phyloP scores from a whole-genome alignment of 2,329 filamentous ascomycete species.

The Ophiostoma ulmi region DNA sequence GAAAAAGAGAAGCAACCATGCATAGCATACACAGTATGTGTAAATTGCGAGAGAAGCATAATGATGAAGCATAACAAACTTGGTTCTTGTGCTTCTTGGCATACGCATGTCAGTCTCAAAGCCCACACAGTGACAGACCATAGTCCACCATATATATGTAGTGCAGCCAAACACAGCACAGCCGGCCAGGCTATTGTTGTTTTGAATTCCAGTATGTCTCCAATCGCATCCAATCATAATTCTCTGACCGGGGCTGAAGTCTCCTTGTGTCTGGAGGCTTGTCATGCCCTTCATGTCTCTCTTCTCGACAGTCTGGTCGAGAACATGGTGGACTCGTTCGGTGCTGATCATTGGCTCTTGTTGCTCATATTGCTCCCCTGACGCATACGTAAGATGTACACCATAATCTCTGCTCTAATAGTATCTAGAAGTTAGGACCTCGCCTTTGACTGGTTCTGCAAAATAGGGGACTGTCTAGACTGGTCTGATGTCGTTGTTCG shows the following conservation, averaged over 20 bases:
- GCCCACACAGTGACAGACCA: neutral
- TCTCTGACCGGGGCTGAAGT: neutral
- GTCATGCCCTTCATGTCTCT: neutral
- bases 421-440: neutral
- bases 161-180: neutral
- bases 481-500: neutral
- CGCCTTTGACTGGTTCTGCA: too few species aligned
- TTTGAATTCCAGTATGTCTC: conserved; percentile 1
- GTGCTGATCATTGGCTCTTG: neutral
- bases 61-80: conserved; percentile 8
- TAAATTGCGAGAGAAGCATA: neutral
- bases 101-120: neutral
- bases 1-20: neutral
- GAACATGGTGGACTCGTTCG: neutral
- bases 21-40: too few species aligned
- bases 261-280: neutral
- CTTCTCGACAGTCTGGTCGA: neutral
- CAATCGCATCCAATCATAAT: neutral
- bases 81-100: neutral
- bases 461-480: neutral
- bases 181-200: neutral
- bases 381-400: conserved; percentile 3
- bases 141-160: too few species aligned
- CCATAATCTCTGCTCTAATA: neutral
- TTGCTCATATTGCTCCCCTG: neutral